Base-by-base conservation (phyloP, 768 basidiomycete species). In the Serendipita sp. region DNA sequence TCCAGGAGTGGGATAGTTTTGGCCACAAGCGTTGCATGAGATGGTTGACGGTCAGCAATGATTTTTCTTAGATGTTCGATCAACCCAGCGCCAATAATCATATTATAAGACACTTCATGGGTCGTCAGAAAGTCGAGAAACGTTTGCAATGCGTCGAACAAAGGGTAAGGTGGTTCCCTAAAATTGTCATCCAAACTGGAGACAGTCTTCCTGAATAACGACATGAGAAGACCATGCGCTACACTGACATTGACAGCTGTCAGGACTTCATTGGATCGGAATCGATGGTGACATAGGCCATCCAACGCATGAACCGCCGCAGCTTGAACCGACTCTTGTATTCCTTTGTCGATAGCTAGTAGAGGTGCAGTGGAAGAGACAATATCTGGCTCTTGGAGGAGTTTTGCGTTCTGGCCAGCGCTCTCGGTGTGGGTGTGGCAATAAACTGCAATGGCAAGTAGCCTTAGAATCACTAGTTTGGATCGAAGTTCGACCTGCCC, bases 341-440 rank as follows among this genome's bases (percentile, higher is more conserved):
- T 80, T 44, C 80, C 81, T 51, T 78, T 80, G 70, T 91, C 88
- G 46, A 89, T 81, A 70, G 91, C 89, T 45, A 98, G 79, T 28
- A 98, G 80, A 70, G 94, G 91, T 10, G 93, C 91, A 66, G 97
- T 79, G 70, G 94, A 90, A 1, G 81, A 77, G 69, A 96, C 85
- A 63, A 98, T 79, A 70, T 96, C 94, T 4, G 95, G 95, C 73
- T 98, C 94, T 70, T 92, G 94, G 10, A 98, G 80, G 77, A 98
- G 95, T 47, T 98, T 79, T 5, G 86, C 82, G 3, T 88, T 83
- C 45, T 85, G 81, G 1, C 90, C 88, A 72, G 86, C 83, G 44
- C 79, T 78, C 74, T 98, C 94, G 48, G 78, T 72, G 71, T 91
- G 85, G 63, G 90, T 91, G 73, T 91, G 91, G 35, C 76, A 68